phyloP scores from a whole-genome alignment of 2,329 filamentous ascomycete genomes.

The Blumeriella jaapii region DNA sequence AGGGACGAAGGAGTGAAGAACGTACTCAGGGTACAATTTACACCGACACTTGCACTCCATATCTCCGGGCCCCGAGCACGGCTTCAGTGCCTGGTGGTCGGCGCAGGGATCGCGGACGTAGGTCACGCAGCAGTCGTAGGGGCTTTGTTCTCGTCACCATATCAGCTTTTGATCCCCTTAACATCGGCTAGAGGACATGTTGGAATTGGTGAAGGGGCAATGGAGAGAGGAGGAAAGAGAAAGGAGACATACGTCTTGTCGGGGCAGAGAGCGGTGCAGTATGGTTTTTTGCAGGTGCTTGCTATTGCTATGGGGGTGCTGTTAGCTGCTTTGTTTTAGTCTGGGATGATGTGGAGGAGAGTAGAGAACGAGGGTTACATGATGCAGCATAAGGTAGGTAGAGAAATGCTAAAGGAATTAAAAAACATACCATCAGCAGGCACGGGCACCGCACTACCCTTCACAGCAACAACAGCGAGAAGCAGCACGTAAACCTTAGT shows the following conservation, averaged over 20 bases:
- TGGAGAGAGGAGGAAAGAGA: neutral
- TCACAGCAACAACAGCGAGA: too few relatives aligned
- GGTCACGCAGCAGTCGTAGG: conserved; percentile 5
- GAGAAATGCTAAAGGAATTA: too few relatives aligned
- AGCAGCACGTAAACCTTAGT: too few relatives aligned
- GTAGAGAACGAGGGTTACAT: too few relatives aligned
- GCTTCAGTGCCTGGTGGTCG: conserved; percentile 1
- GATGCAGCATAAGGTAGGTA: too few relatives aligned
- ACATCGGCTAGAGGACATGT: neutral
- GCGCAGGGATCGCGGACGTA: conserved; percentile 7
- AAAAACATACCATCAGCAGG: too few relatives aligned
- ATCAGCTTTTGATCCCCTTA: neutral
- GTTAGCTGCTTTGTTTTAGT: neutral
- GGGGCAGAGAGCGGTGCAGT: neutral
- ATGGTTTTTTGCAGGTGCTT: conserved; percentile 2
- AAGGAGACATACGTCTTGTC: conserved; percentile 1
- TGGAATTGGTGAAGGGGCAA: neutral
- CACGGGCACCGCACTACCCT: too few relatives aligned
- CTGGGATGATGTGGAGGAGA: neutral
- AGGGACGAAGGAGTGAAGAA: neutral
- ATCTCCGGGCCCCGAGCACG: neutral
- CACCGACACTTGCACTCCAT: conserved; percentile 4
- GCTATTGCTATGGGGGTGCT: neutral
- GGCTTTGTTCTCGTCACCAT: neutral
- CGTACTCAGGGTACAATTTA: conserved; percentile 1